Base-by-base conservation (phyloP, 192 early-diverging fungal genomes). In the Coemansia sp. region DNA sequence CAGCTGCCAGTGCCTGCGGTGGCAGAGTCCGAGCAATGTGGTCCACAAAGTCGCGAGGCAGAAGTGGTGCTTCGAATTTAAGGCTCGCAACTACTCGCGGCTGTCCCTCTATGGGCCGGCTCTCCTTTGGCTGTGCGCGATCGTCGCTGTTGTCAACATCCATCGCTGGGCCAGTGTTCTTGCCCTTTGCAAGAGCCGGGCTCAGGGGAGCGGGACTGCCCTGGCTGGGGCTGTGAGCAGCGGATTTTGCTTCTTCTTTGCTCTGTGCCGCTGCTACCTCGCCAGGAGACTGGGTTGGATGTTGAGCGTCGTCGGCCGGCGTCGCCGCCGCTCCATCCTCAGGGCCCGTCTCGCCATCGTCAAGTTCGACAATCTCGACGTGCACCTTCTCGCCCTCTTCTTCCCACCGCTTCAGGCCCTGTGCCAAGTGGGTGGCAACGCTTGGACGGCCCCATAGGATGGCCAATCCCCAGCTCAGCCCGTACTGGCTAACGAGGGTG, bases 381-480 rank as follows among this genome's bases (percentile, higher is more conserved):
- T 11, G 37, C 1, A 82, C 63, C 14, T 42, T 29, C 32, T 68
- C 69, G 50, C 75, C 80, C 6, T 67, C 61, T 11, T 67, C 68
- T 25, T 77, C 80, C 80, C 80, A 82, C 21, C 69, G 75, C 72
- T 66, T 74, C 42, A 82, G 69, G 2, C 66, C 72, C 19, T 74
- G 67, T 5, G 36, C 61, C 36, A 82, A 44, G 7, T 50, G 68
- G 11, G 57, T 15, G 8, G 80, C 73, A 12, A 82, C 58, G 46
- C 48, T 74, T 27, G 80, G 80, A 0, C 80, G 75, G 5, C 80
- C 80, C 72, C 71, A 77, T 72, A 82, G 45, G 29, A 82, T 65
- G 19, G 80, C 80, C 39, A 77, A 29, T 8, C 63, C 72, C 80
- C 80, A 82, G 64, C 69, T 71, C 44, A 82, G 12, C 8, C 72